Percentiles rank a stretch among this genome's conserved stretches.
Conservation (phyloP, 352 stramenopile species). For the Phytophthora ohioensis region DNA sequence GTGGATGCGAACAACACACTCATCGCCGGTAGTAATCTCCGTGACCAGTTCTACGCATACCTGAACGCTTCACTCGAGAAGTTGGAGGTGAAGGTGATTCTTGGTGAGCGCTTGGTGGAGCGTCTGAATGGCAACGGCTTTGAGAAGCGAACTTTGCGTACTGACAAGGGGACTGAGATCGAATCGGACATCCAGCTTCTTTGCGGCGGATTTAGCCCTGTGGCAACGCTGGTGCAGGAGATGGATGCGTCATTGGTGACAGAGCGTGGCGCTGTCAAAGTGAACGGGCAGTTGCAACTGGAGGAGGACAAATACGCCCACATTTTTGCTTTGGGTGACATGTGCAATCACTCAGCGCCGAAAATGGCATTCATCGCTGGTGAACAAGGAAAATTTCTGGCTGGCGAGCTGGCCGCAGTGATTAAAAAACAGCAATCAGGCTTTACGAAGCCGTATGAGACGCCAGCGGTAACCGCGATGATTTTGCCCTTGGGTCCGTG, state of each 20-base stretch:
- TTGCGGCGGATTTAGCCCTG: constrained; percentile 50
- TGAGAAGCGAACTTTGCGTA: constrained; percentile 50
- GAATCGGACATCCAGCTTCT: constrained; percentile 67
- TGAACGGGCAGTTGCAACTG: constrained; percentile 62
- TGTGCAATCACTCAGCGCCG: constrained; percentile 53
- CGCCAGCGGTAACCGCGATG: constrained; percentile 21
- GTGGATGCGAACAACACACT: constrained; percentile 50
- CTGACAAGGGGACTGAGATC: constrained; percentile 61
- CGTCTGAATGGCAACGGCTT: constrained; percentile 51
- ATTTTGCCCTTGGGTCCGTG: constrained; percentile 57
- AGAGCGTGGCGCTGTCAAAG: constrained; percentile 48
- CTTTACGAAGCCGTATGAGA: constrained; percentile 43
- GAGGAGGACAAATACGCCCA: constrained; percentile 52
- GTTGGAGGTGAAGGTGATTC: constrained; percentile 61
- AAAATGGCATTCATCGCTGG: constrained; percentile 58
- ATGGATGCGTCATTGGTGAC: constrained; percentile 60
- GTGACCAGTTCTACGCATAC: constrained; percentile 56
- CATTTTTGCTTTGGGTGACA: constrained; percentile 66
- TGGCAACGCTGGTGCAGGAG: constrained; percentile 39
- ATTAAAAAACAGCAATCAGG: constrained; percentile 30
- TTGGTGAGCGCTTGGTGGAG: constrained; percentile 59
- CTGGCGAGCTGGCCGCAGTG: constrained; percentile 40
- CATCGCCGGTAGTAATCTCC: constrained; percentile 46
- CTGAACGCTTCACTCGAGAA: constrained; percentile 38
- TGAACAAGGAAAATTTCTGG: constrained; percentile 56